These are phyloP conservation scores for Euphorbia corollata DNA, from an alignment of 441 rosid species.

Conservation along the genomic window DNA sequence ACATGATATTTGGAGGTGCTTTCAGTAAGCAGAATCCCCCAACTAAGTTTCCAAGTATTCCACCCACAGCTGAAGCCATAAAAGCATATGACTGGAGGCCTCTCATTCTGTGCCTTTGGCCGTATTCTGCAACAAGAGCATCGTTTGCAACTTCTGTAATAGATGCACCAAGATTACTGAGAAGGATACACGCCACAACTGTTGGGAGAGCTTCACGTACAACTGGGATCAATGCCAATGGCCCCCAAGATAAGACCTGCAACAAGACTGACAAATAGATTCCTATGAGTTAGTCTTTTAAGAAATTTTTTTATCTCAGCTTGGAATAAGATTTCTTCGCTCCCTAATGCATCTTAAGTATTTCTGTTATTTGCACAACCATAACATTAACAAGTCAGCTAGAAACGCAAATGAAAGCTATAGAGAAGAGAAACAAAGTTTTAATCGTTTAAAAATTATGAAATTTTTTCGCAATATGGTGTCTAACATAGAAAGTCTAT, in stretches of 20 bases:
- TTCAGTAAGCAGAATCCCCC: conserved; percentile 57
- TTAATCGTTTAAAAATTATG: not conserved
- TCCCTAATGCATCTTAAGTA: not conserved
- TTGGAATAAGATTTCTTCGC: not conserved
- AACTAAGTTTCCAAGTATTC: conserved; percentile 58
- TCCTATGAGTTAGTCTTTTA: conserved; percentile 12
- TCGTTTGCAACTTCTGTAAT: conserved; percentile 73
- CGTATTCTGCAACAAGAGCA: conserved; percentile 79
- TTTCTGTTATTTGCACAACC: not conserved
- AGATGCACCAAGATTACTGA: conserved; percentile 74
- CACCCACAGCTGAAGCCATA: conserved; percentile 75
- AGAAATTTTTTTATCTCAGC: not conserved
- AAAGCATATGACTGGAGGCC: conserved; percentile 73
- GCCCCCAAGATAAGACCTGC: conserved; percentile 74
- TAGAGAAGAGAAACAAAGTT: not conserved
- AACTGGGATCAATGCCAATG: conserved; percentile 47
- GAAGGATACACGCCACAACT: conserved; percentile 52
- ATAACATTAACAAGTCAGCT: not conserved
- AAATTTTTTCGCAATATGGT: not conserved
- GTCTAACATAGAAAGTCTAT: not conserved
- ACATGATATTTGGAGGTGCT: conserved; percentile 40
- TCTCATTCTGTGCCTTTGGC: conserved; percentile 36
- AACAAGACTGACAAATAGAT: conserved; percentile 38
- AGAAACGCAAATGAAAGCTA: not conserved
- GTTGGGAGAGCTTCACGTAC: conserved; percentile 53